Percentiles rank a stretch among this genome's conserved stretches.
phyloP scores from a whole-genome alignment of 345 rosid genomes.

The Abelmoschus esculentus region DNA sequence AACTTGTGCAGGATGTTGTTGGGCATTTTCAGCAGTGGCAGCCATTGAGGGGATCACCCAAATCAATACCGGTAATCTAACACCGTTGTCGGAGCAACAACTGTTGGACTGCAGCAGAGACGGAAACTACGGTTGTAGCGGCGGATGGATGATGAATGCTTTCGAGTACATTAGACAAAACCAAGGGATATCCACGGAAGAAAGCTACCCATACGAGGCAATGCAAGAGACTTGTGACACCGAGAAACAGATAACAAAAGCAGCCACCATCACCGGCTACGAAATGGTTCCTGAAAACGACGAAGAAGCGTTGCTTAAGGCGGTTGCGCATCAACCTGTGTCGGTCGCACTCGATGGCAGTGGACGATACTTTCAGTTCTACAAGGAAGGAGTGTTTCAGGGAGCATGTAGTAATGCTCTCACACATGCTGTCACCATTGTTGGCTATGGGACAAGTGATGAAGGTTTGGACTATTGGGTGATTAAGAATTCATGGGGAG shows the following conservation, averaged over 20 bases:
- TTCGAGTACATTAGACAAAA: constrained; percentile 19
- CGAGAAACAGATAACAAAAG: constrained; percentile 5
- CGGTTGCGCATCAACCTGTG: neutral
- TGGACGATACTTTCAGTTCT: neutral
- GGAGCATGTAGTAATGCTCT: neutral
- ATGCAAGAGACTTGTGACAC: neutral
- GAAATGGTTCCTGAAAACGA: neutral
- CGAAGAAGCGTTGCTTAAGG: constrained; percentile 8
- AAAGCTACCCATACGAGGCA: constrained; percentile 38
- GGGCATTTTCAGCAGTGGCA: neutral
- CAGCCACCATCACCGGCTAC: constrained; percentile 18
- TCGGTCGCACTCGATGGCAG: neutral
- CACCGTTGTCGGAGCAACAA: neutral
- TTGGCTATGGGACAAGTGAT: neutral
- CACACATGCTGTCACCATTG: neutral
- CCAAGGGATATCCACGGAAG: constrained; percentile 41
- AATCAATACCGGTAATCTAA: neutral
- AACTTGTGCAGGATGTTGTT: neutral
- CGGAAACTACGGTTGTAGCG: constrained; percentile 10
- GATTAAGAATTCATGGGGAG: neutral
- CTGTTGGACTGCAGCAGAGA: neutral
- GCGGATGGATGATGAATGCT: constrained; percentile 52
- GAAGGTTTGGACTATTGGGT: neutral
- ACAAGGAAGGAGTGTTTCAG: neutral
- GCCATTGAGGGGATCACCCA: neutral